Evolutionary conservation across 768 basidiomycete species (phyloP).

Genomic region (Cystofilobasidium capitatum): DNA sequence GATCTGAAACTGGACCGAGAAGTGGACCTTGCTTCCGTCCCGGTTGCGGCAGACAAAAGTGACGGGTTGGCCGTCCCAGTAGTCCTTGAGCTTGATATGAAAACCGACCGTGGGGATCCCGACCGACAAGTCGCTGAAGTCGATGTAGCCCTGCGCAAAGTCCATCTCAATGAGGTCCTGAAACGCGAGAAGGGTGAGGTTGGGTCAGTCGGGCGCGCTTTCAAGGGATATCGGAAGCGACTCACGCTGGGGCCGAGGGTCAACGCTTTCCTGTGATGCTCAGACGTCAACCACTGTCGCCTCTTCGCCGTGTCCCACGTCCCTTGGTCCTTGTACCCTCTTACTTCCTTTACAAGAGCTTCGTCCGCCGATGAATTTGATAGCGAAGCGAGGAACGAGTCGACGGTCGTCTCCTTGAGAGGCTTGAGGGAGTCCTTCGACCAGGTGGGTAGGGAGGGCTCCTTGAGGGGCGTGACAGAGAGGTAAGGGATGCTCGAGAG

Average conservation of each 20-base stretch:
- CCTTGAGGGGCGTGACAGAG: background rate
- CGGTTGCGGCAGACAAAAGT: slow-evolving; percentile 25
- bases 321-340: background rate
- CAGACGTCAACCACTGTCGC: slow-evolving; percentile 3
- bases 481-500: slow-evolving; percentile 16
- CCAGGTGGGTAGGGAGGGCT: background rate
- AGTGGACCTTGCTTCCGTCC: slow-evolving; percentile 12
- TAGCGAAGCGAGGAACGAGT: background rate
- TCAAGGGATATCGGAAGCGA: background rate
- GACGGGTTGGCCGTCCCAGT: slow-evolving; percentile 27
- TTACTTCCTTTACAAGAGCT: background rate
- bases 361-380: background rate
- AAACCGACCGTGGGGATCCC: slow-evolving; percentile 19
- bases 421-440: background rate
- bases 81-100: slow-evolving; percentile 24
- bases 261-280: slow-evolving; percentile 15
- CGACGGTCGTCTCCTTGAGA: slow-evolving; percentile 9
- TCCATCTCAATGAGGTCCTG: slow-evolving; percentile 21
- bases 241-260: background rate
- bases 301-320: slow-evolving; percentile 1
- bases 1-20: slow-evolving; percentile 24
- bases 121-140: slow-evolving; percentile 24
- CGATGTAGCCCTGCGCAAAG: slow-evolving; percentile 25
- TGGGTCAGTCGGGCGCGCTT: background rate
- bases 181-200: background rate